These are phyloP conservation scores for Calonectria honghensis DNA, from an alignment of 2,329 filamentous ascomycete species.

Conservation along the genomic window DNA sequence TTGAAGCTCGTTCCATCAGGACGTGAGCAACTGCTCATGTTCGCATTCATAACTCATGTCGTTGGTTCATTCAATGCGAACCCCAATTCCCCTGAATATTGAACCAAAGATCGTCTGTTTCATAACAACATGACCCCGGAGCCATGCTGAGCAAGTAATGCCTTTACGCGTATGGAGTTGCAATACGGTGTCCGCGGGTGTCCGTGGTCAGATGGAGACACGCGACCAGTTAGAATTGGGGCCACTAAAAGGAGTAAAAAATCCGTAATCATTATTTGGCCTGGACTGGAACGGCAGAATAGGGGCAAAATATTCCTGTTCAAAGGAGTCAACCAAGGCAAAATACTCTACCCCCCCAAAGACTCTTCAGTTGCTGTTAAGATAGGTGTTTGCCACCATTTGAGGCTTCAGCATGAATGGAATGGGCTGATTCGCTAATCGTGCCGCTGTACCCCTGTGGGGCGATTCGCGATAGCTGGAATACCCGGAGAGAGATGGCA, in stretches of 20 bases:
- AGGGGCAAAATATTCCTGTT: background rate
- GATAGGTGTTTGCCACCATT: background rate
- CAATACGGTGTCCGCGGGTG: constrained; percentile 13
- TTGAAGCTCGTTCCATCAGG: constrained; percentile 49
- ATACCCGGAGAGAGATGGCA: background rate
- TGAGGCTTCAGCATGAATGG: background rate
- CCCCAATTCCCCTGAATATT: constrained; percentile 1
- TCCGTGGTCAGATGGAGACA: constrained; percentile 19
- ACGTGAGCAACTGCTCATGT: constrained; percentile 54
- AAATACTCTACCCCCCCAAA: background rate
- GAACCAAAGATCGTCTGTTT: constrained; percentile 1
- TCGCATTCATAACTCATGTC: constrained; percentile 40
- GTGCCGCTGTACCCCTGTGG: constrained; percentile 32
- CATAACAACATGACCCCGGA: background rate
- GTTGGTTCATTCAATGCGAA: constrained; percentile 35
- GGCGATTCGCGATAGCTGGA: constrained; percentile 38
- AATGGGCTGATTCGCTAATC: constrained; percentile 39
- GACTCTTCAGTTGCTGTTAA: background rate
- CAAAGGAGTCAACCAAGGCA: background rate
- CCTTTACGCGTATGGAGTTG: constrained; percentile 5
- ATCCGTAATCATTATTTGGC: background rate
- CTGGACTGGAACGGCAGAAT: background rate
- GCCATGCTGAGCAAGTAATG: background rate
- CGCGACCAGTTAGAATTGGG: constrained; percentile 1
- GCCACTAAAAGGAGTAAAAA: background rate